These are phyloP conservation scores for Nicotiana obtusifolia DNA, from an alignment of 257 asterid species.

Conservation along the genomic window DNA sequence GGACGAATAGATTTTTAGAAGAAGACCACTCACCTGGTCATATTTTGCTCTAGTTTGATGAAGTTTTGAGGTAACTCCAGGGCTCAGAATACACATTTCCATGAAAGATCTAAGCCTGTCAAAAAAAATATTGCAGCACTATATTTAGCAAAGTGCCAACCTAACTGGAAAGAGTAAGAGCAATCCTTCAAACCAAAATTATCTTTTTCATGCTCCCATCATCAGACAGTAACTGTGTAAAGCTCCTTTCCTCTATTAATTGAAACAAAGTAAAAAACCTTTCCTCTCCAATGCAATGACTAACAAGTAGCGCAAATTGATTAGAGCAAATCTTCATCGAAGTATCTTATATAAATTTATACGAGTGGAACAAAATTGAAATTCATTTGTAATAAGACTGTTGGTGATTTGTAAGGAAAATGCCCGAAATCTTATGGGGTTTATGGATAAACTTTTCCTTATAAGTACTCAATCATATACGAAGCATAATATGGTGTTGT, in stretches of 20 bases:
- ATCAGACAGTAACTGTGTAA: not conserved
- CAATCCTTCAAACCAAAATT: not conserved
- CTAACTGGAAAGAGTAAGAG: not conserved
- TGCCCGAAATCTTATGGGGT: not conserved
- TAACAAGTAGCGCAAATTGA: conserved; percentile 7
- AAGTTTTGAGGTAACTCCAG: conserved; percentile 68
- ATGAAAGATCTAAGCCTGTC: conserved; percentile 85
- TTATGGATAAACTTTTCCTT: not conserved
- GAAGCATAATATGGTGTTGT: not conserved
- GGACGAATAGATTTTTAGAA: conserved; percentile 10
- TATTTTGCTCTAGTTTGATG: conserved; percentile 44
- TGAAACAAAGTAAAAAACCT: not conserved
- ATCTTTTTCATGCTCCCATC: not conserved
- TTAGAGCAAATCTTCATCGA: not conserved
- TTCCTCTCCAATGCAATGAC: not conserved
- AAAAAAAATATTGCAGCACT: conserved; percentile 16
- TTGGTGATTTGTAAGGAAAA: not conserved
- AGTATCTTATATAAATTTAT: not conserved
- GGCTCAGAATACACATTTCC: conserved; percentile 93
- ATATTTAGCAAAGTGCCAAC: not conserved
- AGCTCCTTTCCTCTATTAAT: not conserved
- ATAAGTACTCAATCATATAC: not conserved
- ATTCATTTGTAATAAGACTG: not conserved
- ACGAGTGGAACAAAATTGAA: not conserved
- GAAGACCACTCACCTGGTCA: conserved; percentile 42